Conservation (phyloP, 2,329 filamentous ascomycete genomes). For the Helotiales sp. region DNA sequence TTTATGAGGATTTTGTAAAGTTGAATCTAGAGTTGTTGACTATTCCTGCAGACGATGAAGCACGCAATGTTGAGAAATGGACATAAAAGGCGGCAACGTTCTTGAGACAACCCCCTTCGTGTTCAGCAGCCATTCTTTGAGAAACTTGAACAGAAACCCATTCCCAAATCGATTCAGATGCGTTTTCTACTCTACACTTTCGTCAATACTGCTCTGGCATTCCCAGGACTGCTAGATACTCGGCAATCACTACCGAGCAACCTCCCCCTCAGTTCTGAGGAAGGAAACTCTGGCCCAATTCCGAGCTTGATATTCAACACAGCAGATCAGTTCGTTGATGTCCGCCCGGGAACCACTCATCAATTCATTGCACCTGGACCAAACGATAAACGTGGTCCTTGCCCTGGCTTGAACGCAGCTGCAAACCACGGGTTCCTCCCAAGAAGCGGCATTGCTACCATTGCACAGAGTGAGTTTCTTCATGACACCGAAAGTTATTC, state of each 20-base stretch:
- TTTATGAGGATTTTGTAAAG: not conserved
- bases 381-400: constrained; percentile 22
- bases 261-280: constrained; percentile 13
- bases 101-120: not conserved
- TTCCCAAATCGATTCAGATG: too few species aligned
- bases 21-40: not conserved
- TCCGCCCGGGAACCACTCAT: constrained; percentile 21
- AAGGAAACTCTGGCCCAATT: constrained; percentile 26
- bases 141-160: too few species aligned
- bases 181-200: not conserved
- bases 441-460: constrained; percentile 18
- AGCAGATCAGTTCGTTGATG: constrained; percentile 27
- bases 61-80: not conserved
- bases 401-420: constrained; percentile 45
- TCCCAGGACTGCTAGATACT: not conserved
- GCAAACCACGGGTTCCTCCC: constrained; percentile 48
- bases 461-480: constrained; percentile 17
- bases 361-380: constrained; percentile 21
- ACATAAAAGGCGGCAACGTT: not conserved
- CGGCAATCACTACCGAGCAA: constrained; percentile 19
- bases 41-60: not conserved
- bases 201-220: not conserved
- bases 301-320: constrained; percentile 17
- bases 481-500: not conserved
- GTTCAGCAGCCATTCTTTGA: not conserved